These are phyloP conservation scores for Cicer chorassanicum DNA, from an alignment of 306 rosid genomes.

Conservation along the genomic window DNA sequence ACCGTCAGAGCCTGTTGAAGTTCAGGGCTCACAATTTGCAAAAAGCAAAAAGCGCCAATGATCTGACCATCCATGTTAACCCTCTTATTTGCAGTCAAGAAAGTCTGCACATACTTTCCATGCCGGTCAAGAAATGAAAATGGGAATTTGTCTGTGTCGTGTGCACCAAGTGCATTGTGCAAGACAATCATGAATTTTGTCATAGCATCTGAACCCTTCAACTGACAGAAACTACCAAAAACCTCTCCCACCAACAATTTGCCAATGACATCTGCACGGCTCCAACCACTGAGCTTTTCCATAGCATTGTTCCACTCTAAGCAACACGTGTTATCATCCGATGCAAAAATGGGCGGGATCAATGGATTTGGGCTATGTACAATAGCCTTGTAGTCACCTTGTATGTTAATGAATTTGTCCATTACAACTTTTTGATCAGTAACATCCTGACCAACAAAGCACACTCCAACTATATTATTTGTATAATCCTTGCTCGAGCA, in stretches of 20 bases:
- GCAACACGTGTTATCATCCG: constrained; percentile 94
- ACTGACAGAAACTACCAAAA: constrained; percentile 86
- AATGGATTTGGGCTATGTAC: constrained; percentile 91
- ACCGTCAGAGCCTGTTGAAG: constrained; percentile 78
- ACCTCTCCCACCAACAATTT: constrained; percentile 95
- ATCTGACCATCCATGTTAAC: constrained; percentile 74
- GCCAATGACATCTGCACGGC: constrained; percentile 71
- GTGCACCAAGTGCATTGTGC: constrained; percentile 89
- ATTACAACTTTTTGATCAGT: constrained; percentile 91
- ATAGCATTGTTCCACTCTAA: constrained; percentile 98
- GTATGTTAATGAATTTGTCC: constrained; percentile 97
- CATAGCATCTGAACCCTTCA: constrained; percentile 85
- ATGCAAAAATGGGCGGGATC: constrained; percentile 98
- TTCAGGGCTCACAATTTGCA: constrained; percentile 89
- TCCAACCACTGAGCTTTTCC: constrained; percentile 96
- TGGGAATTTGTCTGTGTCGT: constrained; percentile 77
- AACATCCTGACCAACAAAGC: constrained; percentile 99
- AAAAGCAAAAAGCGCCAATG: constrained; percentile 93
- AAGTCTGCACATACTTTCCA: constrained; percentile 82
- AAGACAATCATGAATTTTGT: constrained; percentile 96
- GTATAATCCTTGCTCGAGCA: constrained; percentile 95
- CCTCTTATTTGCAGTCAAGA: constrained; percentile 93
- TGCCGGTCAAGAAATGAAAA: constrained; percentile 76
- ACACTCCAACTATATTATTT: constrained; percentile 86
- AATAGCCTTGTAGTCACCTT: constrained; percentile 96